Conservation (phyloP, 2,329 filamentous ascomycete species). For the Trichoderma sp. region DNA sequence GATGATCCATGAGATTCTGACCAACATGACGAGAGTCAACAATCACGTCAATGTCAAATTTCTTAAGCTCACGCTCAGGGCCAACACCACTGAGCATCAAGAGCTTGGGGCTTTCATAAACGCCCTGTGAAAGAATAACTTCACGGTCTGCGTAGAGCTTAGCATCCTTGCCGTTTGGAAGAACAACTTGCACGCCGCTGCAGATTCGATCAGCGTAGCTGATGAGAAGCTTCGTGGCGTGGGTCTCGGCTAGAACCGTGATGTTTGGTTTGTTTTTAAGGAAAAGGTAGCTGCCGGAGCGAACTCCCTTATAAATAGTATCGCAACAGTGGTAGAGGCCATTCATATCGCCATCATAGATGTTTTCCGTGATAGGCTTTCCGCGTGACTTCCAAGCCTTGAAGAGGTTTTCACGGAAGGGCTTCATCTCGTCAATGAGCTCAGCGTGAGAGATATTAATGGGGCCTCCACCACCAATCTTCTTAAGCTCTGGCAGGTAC, state of each 20-base stretch:
- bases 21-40: slow-evolving; percentile 63
- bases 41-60: slow-evolving; percentile 55
- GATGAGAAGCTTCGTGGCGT: slow-evolving; percentile 58
- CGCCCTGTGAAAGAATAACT: slow-evolving; percentile 52
- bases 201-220: slow-evolving; percentile 44
- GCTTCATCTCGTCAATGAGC: slow-evolving; percentile 52
- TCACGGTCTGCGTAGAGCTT: slow-evolving; percentile 51
- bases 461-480: slow-evolving; percentile 55
- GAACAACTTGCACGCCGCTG: slow-evolving; percentile 49
- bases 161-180: slow-evolving; percentile 42
- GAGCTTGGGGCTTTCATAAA: slow-evolving; percentile 65
- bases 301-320: slow-evolving; percentile 59
- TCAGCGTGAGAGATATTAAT: slow-evolving; percentile 57
- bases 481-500: slow-evolving; percentile 48
- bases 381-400: slow-evolving; percentile 58
- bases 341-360: slow-evolving; percentile 57
- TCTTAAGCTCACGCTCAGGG: slow-evolving; percentile 53
- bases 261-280: slow-evolving; percentile 57
- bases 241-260: slow-evolving; percentile 50
- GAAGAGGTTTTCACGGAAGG: slow-evolving; percentile 52
- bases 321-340: slow-evolving; percentile 57
- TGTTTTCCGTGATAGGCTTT: slow-evolving; percentile 52
- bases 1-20: slow-evolving; percentile 64
- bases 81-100: slow-evolving; percentile 66
- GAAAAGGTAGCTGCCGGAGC: slow-evolving; percentile 54